Evolutionary conservation across 2,329 filamentous ascomycete genomes (phyloP).

Genomic region (Cadophora sp.): DNA sequence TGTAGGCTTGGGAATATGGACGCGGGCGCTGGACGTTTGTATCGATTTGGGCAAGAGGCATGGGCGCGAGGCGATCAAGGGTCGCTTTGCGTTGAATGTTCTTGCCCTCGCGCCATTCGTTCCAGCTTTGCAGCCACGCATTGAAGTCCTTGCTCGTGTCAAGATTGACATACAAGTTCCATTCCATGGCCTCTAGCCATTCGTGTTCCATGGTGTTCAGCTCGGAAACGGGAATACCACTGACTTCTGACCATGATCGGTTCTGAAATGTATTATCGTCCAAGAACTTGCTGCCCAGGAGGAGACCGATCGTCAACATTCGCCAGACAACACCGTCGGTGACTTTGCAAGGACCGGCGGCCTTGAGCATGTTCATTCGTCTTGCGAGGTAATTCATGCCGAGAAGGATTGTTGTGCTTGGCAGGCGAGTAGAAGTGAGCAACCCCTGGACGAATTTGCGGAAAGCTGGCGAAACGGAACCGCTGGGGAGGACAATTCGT

Average conservation of each 20-base stretch:
- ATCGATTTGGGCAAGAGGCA: constrained; percentile 56
- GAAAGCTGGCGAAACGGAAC: constrained; percentile 66
- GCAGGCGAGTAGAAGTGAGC: constrained; percentile 73
- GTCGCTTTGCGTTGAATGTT: constrained; percentile 46
- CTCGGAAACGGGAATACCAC: constrained; percentile 71
- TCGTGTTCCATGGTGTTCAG: constrained; percentile 72
- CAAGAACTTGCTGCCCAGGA: constrained; percentile 78
- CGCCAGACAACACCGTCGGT: constrained; percentile 68
- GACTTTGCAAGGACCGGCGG: constrained; percentile 46
- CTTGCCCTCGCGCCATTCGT: constrained; percentile 60
- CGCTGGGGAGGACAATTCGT: constrained; percentile 67
- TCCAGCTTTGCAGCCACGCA: constrained; percentile 71
- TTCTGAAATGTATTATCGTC: constrained; percentile 84
- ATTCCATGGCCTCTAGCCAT: constrained; percentile 72
- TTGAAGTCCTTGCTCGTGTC: constrained; percentile 66
- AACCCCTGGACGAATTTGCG: constrained; percentile 78
- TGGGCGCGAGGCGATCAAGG: constrained; percentile 48
- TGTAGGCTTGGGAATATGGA: constrained; percentile 47
- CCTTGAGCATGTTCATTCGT: constrained; percentile 65
- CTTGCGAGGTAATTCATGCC: constrained; percentile 73
- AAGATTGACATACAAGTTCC: constrained; percentile 73
- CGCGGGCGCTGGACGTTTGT: constrained; percentile 62
- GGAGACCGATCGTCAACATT: constrained; percentile 71
- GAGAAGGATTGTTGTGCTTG: constrained; percentile 74
- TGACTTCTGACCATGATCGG: constrained; percentile 78